Conservation (phyloP, 345 rosid species). For the Trapa bicornis region DNA sequence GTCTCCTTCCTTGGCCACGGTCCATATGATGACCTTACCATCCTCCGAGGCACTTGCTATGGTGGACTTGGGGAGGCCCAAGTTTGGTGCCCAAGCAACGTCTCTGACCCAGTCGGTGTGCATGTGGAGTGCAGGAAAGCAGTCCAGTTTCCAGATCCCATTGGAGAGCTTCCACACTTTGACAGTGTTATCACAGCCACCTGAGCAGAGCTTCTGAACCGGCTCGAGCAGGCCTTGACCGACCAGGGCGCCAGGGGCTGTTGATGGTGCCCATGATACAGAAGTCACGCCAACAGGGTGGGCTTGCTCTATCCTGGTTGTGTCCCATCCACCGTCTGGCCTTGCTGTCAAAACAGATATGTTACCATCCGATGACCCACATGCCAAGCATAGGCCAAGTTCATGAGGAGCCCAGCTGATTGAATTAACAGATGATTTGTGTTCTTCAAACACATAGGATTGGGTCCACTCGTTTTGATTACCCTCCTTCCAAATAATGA, state of each 20-base stretch:
- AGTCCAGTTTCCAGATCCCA: slow-evolving; percentile 54
- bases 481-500: slow-evolving; percentile 55
- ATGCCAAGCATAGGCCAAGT: slow-evolving; percentile 51
- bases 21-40: slow-evolving; percentile 53
- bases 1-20: slow-evolving; percentile 43
- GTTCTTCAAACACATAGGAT: slow-evolving; percentile 43
- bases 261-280: slow-evolving; percentile 62
- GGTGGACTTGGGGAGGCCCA: slow-evolving; percentile 55
- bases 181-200: slow-evolving; percentile 51
- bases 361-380: slow-evolving; percentile 60
- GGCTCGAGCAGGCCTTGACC: slow-evolving; percentile 36
- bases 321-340: slow-evolving; percentile 52
- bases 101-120: slow-evolving; percentile 61
- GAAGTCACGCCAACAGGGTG: slow-evolving; percentile 61
- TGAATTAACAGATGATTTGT: slow-evolving; percentile 53
- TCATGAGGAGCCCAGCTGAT: slow-evolving; percentile 63
- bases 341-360: slow-evolving; percentile 44
- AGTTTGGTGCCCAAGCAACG: slow-evolving; percentile 63
- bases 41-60: slow-evolving; percentile 57
- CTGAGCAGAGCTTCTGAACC: slow-evolving; percentile 46
- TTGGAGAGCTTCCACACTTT: slow-evolving; percentile 47
- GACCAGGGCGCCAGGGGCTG: slow-evolving; percentile 41
- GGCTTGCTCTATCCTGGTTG: slow-evolving; percentile 45
- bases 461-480: slow-evolving; percentile 48
- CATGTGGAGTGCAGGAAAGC: slow-evolving; percentile 47